Conservation (phyloP, 495 filamentous ascomycete species). For the Trichoderma erinaceum region DNA sequence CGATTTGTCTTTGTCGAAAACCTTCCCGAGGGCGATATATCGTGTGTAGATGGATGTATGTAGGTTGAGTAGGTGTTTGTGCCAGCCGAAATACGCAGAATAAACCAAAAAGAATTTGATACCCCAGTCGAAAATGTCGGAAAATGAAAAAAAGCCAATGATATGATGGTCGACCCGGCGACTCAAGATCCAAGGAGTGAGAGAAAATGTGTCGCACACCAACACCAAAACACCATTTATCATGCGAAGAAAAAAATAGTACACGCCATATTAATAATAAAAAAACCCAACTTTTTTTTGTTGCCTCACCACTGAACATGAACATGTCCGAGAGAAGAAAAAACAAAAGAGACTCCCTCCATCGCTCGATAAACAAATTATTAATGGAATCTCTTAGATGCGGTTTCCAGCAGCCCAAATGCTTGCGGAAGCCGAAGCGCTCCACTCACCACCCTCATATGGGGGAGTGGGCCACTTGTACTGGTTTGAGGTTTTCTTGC, state of each 20-base stretch:
- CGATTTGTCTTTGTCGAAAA: neutral
- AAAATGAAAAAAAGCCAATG: neutral
- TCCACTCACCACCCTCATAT: conserved; percentile 83
- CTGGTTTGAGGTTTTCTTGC: conserved; percentile 48
- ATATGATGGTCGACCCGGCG: conserved; percentile 13
- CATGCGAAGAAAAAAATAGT: conserved; percentile 11
- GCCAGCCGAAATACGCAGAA: conserved; percentile 7
- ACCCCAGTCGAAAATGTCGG: conserved; percentile 2
- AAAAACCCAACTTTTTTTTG: conserved; percentile 8
- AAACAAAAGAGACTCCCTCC: neutral
- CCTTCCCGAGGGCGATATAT: neutral
- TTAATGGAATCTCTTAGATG: conserved; percentile 30
- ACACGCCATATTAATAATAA: conserved; percentile 8
- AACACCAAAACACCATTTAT: conserved; percentile 13
- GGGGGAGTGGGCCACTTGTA: conserved; percentile 95
- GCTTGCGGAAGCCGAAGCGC: conserved; percentile 67
- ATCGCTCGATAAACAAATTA: neutral
- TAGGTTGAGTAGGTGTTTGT: conserved; percentile 6
- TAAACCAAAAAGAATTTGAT: conserved; percentile 10
- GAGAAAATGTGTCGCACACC: conserved; percentile 3
- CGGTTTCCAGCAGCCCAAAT: conserved; percentile 63
- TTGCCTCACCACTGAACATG: conserved; percentile 5
- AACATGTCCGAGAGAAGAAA: conserved; percentile 12
- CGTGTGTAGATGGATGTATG: neutral
- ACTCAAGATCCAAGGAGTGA: conserved; percentile 4